A percentile compares a stretch with the other conserved stretches of the same genome.
phyloP scores from a whole-genome alignment of 352 stramenopile genomes.

The Globisporangium lucens region DNA sequence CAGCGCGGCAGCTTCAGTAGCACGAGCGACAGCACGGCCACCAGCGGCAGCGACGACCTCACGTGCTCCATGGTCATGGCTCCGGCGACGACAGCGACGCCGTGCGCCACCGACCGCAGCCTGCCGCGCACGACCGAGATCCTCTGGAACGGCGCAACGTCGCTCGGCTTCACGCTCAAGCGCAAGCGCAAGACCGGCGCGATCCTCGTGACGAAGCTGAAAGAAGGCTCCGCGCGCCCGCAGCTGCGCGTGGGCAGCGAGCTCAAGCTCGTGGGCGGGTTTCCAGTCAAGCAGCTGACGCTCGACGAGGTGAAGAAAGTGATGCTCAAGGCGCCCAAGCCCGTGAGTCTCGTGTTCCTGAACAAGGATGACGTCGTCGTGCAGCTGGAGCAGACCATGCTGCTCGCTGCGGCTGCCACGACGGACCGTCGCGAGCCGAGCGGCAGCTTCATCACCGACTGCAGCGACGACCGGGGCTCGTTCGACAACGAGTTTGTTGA shows the following conservation, averaged over 20 bases:
- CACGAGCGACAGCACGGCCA: conserved; percentile 2
- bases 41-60: background rate
- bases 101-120: background rate
- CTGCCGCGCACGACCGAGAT: conserved; percentile 61
- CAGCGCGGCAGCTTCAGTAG: conserved; percentile 10
- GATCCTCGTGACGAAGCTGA: conserved; percentile 68
- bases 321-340: conserved; percentile 68
- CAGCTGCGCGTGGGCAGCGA: conserved; percentile 61
- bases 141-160: conserved; percentile 52
- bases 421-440: conserved; percentile 14
- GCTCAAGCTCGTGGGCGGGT: conserved; percentile 71
- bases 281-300: conserved; percentile 67
- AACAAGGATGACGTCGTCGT: conserved; percentile 35
- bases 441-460: conserved; percentile 36
- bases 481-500: conserved; percentile 35
- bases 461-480: conserved; percentile 30
- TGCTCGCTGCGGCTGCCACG: background rate
- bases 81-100: background rate
- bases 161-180: conserved; percentile 74
- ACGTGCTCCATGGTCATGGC: background rate
- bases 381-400: conserved; percentile 25
- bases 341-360: conserved; percentile 79
- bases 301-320: conserved; percentile 75
- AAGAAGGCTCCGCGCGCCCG: conserved; percentile 21
- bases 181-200: conserved; percentile 56